Percentiles rank a stretch among this genome's conserved stretches.
Conservation (phyloP, 2,329 filamentous ascomycete genomes). For the Plenodomus tracheiphilus region DNA sequence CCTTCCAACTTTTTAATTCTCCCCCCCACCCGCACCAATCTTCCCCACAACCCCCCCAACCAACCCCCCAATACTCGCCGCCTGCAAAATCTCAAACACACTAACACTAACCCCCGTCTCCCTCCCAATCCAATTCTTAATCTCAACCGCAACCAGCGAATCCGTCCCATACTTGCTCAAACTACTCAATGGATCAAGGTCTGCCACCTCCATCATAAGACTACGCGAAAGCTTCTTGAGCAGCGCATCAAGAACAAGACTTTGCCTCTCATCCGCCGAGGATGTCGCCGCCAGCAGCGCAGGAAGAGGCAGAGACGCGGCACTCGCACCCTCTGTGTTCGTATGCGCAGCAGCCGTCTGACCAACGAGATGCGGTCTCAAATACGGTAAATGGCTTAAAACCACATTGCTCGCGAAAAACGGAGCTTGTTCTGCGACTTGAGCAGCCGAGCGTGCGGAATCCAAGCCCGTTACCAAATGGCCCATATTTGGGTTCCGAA, state of each 20-base stretch:
- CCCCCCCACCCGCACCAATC: not conserved
- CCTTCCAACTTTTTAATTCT: not conserved
- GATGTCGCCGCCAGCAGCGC: slow-evolving; percentile 4
- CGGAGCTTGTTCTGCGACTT: not conserved
- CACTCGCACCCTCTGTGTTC: not conserved
- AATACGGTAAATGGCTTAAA: slow-evolving; percentile 8
- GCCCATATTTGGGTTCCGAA: slow-evolving; percentile 5
- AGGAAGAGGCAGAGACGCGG: not conserved
- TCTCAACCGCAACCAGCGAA: slow-evolving; percentile 30
- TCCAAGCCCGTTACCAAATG: slow-evolving; percentile 13
- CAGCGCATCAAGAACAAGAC: slow-evolving; percentile 9
- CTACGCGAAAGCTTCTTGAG: slow-evolving; percentile 13
- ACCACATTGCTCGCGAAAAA: slow-evolving; percentile 12
- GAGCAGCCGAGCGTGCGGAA: not conserved
- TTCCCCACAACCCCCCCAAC: slow-evolving; percentile 8
- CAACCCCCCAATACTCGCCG: slow-evolving; percentile 9
- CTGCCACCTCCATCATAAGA: slow-evolving; percentile 16
- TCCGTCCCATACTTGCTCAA: slow-evolving; percentile 25
- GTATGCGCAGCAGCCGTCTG: not conserved
- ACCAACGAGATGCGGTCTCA: slow-evolving; percentile 10
- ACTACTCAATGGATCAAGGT: slow-evolving; percentile 13
- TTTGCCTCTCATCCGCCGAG: not conserved
- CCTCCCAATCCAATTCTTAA: slow-evolving; percentile 24
- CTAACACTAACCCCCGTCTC: slow-evolving; percentile 16
- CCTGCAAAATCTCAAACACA: slow-evolving; percentile 28